Conservation (phyloP, 352 stramenopile species). For the Globisporangium spiculum region DNA sequence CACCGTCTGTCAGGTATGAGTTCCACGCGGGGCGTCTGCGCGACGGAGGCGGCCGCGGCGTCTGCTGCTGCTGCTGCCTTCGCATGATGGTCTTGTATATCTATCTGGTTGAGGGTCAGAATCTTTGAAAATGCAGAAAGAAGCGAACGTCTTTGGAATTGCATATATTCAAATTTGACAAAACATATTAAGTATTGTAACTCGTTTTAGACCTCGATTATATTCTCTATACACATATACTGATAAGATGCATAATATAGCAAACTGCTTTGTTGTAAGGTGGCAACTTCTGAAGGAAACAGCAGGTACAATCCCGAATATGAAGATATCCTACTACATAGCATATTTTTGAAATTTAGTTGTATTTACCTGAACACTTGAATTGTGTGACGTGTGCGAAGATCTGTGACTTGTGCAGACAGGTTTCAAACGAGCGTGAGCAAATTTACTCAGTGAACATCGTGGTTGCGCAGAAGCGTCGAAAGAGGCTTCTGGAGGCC, state of each 20-base stretch:
- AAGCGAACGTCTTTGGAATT: background rate
- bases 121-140: slow-evolving; percentile 1
- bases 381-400: too few relatives aligned
- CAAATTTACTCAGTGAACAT: too few relatives aligned
- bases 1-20: slow-evolving; percentile 44
- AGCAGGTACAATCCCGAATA: too few relatives aligned
- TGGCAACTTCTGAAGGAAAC: too few relatives aligned
- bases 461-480: too few relatives aligned
- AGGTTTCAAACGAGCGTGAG: too few relatives aligned
- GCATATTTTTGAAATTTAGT: background rate
- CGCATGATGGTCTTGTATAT: background rate
- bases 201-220: too few relatives aligned
- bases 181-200: too few relatives aligned
- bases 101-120: background rate
- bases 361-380: too few relatives aligned
- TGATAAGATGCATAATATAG: background rate
- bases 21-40: slow-evolving; percentile 45
- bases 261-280: too few relatives aligned
- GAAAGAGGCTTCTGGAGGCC: background rate
- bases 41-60: background rate
- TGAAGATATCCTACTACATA: too few relatives aligned
- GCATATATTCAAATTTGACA: background rate
- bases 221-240: background rate
- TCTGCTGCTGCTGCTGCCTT: slow-evolving; percentile 3
- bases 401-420: too few relatives aligned